These are phyloP conservation scores for Irpex sp. DNA, from an alignment of 1,284 basidiomycete genomes.

Conservation along the genomic window DNA sequence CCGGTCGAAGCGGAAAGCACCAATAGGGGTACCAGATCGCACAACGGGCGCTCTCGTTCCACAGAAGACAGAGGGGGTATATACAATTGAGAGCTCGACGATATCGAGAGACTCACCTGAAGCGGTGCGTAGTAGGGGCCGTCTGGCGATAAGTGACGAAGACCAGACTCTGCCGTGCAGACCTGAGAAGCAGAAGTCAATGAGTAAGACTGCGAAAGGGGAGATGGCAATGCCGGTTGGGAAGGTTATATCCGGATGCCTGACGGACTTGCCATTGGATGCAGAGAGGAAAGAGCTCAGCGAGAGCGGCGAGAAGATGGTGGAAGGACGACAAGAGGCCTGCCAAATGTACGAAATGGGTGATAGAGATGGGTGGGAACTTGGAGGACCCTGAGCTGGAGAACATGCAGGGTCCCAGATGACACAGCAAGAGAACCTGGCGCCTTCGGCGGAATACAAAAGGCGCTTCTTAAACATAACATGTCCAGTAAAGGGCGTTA, in stretches of 20 bases:
- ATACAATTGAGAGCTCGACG: neutral
- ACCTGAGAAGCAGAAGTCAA: neutral
- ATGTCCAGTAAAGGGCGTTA: neutral
- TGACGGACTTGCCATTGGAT: neutral
- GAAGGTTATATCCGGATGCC: neutral
- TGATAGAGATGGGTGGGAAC: neutral
- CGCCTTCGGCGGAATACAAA: neutral
- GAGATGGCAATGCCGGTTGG: neutral
- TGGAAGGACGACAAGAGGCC: neutral
- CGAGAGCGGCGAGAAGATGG: neutral
- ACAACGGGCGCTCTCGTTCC: neutral
- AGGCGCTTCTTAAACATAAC: neutral
- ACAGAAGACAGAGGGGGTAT: neutral
- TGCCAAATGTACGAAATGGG: neutral
- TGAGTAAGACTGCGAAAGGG: neutral
- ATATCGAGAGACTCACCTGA: neutral
- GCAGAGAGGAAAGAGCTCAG: neutral
- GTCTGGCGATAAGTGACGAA: neutral
- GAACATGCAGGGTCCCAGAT: neutral
- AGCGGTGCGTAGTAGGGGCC: neutral
- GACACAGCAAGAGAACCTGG: neutral
- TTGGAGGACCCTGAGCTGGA: neutral
- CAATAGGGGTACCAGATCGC: neutral
- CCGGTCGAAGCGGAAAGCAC: neutral
- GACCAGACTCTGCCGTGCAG: neutral